Evolutionary conservation across 2,329 filamentous ascomycete genomes (phyloP), one percentile per base, ranked within the genome.

Genomic region (Pseudogymnoascus destructans): DNA sequence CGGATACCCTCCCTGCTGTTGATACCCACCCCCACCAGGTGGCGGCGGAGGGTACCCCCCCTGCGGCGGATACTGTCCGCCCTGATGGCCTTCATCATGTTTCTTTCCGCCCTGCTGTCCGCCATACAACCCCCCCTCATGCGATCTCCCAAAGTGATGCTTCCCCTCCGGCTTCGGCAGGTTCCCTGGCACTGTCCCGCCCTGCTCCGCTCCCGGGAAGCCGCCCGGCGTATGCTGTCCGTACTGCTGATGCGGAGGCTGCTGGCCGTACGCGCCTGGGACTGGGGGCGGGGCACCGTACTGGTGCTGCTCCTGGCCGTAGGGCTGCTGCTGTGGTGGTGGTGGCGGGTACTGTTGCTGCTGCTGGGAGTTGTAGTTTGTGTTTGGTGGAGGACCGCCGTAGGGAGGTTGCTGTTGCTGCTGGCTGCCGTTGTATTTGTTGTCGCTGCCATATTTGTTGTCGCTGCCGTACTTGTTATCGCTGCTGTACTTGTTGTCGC

Each of bases 351-450:
- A 62, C 13, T 59, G 40, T 5, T 56, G 58, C 19, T 62, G 60
- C 25, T 62, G 60, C 33, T 61, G 52, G 42, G 42, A 49, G 42
- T 49, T 49, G 23, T 49, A 49, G 42, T 27, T 17, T 27, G 42
- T 27, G 42, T 49, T 49, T 6, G 49, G 57, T 58, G 55, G 46
- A 15, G 58, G 40, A 7, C 33, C 54, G 36, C 66, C 66, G 49
- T 66, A 67, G 3, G 63, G 60, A 40, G 65, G 58, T 32, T 61
- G 59, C 40, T 64, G 59, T 10, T 40, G 54, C 19, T 54, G 56
- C 23, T 35, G 30, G 8, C 49, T 49, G 40, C 21, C 55, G 52
- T 40, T 57, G 36, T 36, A 52, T 25, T 17, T 59, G 52, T 13
- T 61, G 17, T 13, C 52, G 17, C 17, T 32, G 33, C 23, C 15